Percentiles rank a stretch among this genome's conserved stretches.
These are phyloP conservation scores for Yamadazyma scolyti DNA, from an alignment of 805 yeast species.

Conservation along the genomic window DNA sequence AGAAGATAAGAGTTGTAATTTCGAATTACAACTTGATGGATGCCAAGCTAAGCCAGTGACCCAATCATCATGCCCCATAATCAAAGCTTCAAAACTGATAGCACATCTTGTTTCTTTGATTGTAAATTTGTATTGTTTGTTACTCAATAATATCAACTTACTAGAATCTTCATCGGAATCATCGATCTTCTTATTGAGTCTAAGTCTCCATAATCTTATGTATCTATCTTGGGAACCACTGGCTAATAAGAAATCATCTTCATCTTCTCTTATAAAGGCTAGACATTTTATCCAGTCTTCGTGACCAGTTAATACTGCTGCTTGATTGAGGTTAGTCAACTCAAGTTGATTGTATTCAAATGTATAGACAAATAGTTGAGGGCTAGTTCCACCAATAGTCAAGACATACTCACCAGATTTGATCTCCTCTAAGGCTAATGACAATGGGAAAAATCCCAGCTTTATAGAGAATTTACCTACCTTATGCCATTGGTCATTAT, in stretches of 20 bases:
- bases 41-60: slow-evolving; percentile 83
- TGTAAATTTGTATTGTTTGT: slow-evolving; percentile 66
- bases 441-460: slow-evolving; percentile 42
- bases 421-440: slow-evolving; percentile 31
- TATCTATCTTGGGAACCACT: slow-evolving; percentile 92
- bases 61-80: slow-evolving; percentile 99
- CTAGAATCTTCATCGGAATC: slow-evolving; percentile 51
- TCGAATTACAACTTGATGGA: slow-evolving; percentile 34
- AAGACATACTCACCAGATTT: slow-evolving; percentile 38
- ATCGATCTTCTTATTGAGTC: slow-evolving; percentile 52
- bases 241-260: slow-evolving; percentile 65
- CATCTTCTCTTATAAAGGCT: slow-evolving; percentile 48
- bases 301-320: slow-evolving; percentile 75
- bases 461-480: slow-evolving; percentile 20
- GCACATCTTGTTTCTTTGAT: slow-evolving; percentile 42
- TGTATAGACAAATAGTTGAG: slow-evolving; percentile 51
- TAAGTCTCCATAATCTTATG: slow-evolving; percentile 83
- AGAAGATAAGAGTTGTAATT: slow-evolving; percentile 66
- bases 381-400: slow-evolving; percentile 72
- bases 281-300: slow-evolving; percentile 93
- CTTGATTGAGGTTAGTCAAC: slow-evolving; percentile 19
- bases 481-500: slow-evolving; percentile 14
- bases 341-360: slow-evolving; percentile 19
- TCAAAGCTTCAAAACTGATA: slow-evolving; percentile 82
- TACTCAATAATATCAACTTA: slow-evolving; percentile 56